Evolutionary conservation across 2,329 filamentous ascomycete genomes (phyloP), one percentile per base, ranked within the genome.

Genomic region (Cryphonectria radicalis): DNA sequence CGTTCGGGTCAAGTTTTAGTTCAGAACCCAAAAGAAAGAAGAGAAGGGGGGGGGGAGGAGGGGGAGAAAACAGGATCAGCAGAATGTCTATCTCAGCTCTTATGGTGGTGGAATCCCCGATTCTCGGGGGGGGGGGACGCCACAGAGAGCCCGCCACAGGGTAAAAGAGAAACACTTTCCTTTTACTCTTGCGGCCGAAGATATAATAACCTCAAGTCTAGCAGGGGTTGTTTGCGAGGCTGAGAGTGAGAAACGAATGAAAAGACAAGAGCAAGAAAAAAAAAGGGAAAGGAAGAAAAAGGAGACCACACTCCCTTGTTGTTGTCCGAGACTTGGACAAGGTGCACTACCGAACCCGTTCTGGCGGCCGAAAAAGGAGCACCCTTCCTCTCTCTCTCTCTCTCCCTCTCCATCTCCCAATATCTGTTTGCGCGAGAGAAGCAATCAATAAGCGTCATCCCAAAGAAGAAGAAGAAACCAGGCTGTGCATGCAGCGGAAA

Each of bases 151-250:
- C 7, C 46, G 22, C 46, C 46, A 50, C 46, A 10, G 6, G 46
- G 7, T 6, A 22, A 19, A 6, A 7, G 8, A 17, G 22, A 50
- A 10, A 32, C 28, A 32, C 28, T 3, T 1, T 3, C 46, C n/a
- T 50, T 5, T 50, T 50, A n/a, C 43, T 50, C 46, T 50, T 50
- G 46, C 6, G 46, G 46, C 19, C 19, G 6, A 10, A n/a, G 8
- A 19, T 3, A 2, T 1, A 2, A n/a, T n/a, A 8, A n/a, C 46
- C 19, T 50, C n/a, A 4, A 4, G 22, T 0, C 19, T n/a, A 11
- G 4, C 19, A n/a, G 22, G 22, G 46, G 37, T 11, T 11, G 37
- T 40, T 22, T 22, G 46, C 22, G 7, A 59, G 14, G 55, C 14
- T 32, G 55, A 59, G 28, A 17, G 19, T 0, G 25, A 28, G 28